phyloP scores from a whole-genome alignment of 2,329 filamentous ascomycete genomes.

The Alternaria consortialis region DNA sequence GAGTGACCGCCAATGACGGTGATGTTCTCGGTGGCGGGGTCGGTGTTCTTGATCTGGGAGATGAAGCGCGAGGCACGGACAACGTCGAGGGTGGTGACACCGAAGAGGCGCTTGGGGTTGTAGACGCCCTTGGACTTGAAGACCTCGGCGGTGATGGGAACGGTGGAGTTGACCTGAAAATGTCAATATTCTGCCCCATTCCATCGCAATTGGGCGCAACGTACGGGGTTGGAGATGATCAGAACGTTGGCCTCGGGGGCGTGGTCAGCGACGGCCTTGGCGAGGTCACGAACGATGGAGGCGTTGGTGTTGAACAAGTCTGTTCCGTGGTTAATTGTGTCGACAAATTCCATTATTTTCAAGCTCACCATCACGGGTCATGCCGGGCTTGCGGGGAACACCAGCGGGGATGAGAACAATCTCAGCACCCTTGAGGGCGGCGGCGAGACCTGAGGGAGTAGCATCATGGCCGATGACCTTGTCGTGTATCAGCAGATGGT shows the following conservation, averaged over 20 bases:
- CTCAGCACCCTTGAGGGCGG: slow-evolving; percentile 85
- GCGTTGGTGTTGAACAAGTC: slow-evolving; percentile 99
- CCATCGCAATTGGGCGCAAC: slow-evolving; percentile 25
- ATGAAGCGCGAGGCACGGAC: slow-evolving; percentile 98
- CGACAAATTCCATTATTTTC: background rate
- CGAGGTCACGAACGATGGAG: slow-evolving; percentile 97
- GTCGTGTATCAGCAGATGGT: slow-evolving; percentile 33
- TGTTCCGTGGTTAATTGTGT: slow-evolving; percentile 42
- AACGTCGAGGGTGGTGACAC: slow-evolving; percentile 98
- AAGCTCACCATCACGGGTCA: slow-evolving; percentile 87
- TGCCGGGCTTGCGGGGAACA: slow-evolving; percentile 98
- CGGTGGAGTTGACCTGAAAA: slow-evolving; percentile 88
- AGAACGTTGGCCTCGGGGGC: slow-evolving; percentile 93
- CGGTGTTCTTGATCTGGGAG: slow-evolving; percentile 87
- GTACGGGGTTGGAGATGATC: slow-evolving; percentile 95
- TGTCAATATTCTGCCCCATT: slow-evolving; percentile 17
- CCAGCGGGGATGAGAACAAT: slow-evolving; percentile 97
- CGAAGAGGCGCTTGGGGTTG: slow-evolving; percentile 99
- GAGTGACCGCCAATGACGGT: slow-evolving; percentile 97
- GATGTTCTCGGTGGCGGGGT: slow-evolving; percentile 93
- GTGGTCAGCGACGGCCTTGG: slow-evolving; percentile 90
- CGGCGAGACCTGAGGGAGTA: slow-evolving; percentile 76
- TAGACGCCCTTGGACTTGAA: slow-evolving; percentile 96
- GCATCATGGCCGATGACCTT: slow-evolving; percentile 88
- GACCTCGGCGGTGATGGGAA: slow-evolving; percentile 95